Evolutionary conservation across 2,329 filamentous ascomycete genomes (phyloP).

Genomic region (Ceratocystis albifundus): DNA sequence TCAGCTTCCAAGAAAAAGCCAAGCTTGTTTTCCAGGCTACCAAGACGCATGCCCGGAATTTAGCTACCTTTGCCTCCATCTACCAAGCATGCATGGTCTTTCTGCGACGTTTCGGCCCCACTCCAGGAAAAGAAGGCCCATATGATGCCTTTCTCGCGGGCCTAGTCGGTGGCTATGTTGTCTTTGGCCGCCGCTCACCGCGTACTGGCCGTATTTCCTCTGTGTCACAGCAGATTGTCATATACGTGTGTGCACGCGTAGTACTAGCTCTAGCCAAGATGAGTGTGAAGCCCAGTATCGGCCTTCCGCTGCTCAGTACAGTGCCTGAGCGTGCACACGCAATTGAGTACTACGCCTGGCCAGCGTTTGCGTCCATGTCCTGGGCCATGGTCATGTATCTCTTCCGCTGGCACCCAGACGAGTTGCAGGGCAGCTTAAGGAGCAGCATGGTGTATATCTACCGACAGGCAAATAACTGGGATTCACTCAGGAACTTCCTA

Average conservation of each 20-base stretch:
- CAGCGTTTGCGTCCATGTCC: constrained; percentile 76
- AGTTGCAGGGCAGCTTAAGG: constrained; percentile 78
- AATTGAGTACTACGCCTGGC: constrained; percentile 70
- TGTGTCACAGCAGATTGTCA: constrained; percentile 92
- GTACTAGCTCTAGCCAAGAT: constrained; percentile 73
- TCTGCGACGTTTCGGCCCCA: constrained; percentile 51
- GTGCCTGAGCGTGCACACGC: constrained; percentile 33
- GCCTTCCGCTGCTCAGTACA: constrained; percentile 39
- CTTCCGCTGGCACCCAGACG: constrained; percentile 83
- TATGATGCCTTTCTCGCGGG: constrained; percentile 82
- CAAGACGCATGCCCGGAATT: constrained; percentile 77
- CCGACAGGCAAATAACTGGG: constrained; percentile 78
- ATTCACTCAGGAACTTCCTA: constrained; percentile 69
- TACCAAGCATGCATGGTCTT: constrained; percentile 77
- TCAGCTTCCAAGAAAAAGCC: constrained; percentile 60
- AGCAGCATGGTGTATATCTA: constrained; percentile 98
- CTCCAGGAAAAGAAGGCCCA: constrained; percentile 52
- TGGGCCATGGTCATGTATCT: constrained; percentile 95
- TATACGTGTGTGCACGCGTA: constrained; percentile 93
- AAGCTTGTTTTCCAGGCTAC: constrained; percentile 74
- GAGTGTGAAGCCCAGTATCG: constrained; percentile 54
- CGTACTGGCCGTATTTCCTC: constrained; percentile 60
- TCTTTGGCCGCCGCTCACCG: constrained; percentile 61
- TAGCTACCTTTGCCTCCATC: constrained; percentile 79
- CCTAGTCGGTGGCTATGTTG: constrained; percentile 77